phyloP scores from a whole-genome alignment of 805 yeast species.

The Monosporozyma servazzii region DNA sequence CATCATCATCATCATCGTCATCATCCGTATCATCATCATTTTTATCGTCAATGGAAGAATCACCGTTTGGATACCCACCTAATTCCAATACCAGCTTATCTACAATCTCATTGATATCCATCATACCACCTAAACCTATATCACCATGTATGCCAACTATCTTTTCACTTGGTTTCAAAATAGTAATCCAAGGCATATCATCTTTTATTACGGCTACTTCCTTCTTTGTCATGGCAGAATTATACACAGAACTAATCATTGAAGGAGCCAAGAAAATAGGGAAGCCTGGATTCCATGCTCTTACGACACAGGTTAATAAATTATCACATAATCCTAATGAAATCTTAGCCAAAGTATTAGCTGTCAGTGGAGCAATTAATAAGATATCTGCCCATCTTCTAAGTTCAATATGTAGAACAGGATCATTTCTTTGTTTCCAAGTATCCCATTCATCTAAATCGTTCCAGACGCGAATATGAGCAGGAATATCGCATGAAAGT shows the following conservation, averaged over 20 bases:
- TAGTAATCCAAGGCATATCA: slow-evolving; percentile 92
- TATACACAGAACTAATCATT: slow-evolving; percentile 88
- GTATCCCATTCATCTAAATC: slow-evolving; percentile 90
- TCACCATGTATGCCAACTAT: slow-evolving; percentile 91
- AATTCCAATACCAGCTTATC: slow-evolving; percentile 70
- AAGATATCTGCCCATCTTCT: slow-evolving; percentile 95
- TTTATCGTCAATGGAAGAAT: slow-evolving; percentile 40
- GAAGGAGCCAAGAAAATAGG: slow-evolving; percentile 92
- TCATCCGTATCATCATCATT: slow-evolving; percentile 37
- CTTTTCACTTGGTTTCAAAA: slow-evolving; percentile 90
- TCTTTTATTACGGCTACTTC: slow-evolving; percentile 70
- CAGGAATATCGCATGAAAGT: slow-evolving; percentile 45
- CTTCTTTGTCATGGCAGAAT: slow-evolving; percentile 76
- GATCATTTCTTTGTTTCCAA: slow-evolving; percentile 79
- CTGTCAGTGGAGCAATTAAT: slow-evolving; percentile 88
- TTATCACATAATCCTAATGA: slow-evolving; percentile 90
- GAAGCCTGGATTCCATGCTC: slow-evolving; percentile 92
- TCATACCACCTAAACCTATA: slow-evolving; percentile 99
- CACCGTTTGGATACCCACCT: slow-evolving; percentile 51
- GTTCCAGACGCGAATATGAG: slow-evolving; percentile 79
- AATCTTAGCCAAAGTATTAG: slow-evolving; percentile 84
- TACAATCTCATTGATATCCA: slow-evolving; percentile 92
- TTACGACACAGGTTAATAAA: slow-evolving; percentile 74
- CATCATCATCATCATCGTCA: slow-evolving; percentile 28
- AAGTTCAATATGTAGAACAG: slow-evolving; percentile 88